Conservation (phyloP, 495 filamentous ascomycete species). For the Aspergillus indologenus region DNA sequence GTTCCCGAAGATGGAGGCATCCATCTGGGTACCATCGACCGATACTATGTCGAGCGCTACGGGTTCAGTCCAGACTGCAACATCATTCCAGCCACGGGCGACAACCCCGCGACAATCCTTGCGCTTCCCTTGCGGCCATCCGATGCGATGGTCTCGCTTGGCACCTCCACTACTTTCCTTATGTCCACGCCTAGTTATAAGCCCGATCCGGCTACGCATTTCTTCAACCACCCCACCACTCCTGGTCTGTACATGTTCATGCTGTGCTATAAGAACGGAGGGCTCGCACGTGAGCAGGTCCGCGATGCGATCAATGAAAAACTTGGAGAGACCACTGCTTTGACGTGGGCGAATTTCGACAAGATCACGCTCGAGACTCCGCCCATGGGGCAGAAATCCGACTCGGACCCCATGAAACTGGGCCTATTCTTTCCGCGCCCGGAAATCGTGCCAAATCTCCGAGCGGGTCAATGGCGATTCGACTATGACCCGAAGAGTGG, state of each 20-base stretch:
- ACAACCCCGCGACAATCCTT: constrained; percentile 94
- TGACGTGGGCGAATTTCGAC: constrained; percentile 79
- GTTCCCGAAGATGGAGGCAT: constrained; percentile 78
- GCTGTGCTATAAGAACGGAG: constrained; percentile 99
- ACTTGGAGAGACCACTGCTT: constrained; percentile 35
- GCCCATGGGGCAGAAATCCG: constrained; percentile 57
- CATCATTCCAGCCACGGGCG: constrained; percentile 84
- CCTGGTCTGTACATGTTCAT: constrained; percentile 92
- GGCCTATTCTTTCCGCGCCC: constrained; percentile 92
- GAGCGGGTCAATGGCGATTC: constrained; percentile 80
- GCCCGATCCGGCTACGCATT: constrained; percentile 82
- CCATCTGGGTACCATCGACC: constrained; percentile 66
- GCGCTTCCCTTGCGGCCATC: constrained; percentile 78
- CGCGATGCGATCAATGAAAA: constrained; percentile 64
- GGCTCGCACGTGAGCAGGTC: constrained; percentile 83
- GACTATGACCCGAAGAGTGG: constrained; percentile 50
- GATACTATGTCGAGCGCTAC: constrained; percentile 75
- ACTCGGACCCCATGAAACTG: constrained; percentile 65
- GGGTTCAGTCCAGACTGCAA: constrained; percentile 72
- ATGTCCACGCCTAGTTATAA: constrained; percentile 91
- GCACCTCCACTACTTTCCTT: constrained; percentile 93
- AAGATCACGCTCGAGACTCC: constrained; percentile 57
- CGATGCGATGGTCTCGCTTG: constrained; percentile 91
- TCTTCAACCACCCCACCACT: constrained; percentile 86
- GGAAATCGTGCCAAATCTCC: constrained; percentile 91